Conservation (phyloP, 2,329 filamentous ascomycete species). For the Aspergillus quadrilineatus region DNA sequence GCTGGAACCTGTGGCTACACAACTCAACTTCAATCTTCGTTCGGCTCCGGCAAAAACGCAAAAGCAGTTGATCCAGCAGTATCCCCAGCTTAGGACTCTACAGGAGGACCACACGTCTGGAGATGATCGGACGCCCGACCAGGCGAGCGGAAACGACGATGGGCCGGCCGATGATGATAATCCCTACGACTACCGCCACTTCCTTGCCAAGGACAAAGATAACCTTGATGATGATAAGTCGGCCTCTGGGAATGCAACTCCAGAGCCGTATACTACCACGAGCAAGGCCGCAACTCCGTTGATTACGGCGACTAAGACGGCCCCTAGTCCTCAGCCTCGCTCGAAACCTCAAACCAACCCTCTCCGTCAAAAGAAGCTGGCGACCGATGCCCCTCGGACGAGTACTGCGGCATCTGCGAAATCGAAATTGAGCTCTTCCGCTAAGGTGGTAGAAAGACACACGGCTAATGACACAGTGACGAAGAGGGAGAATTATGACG, state of each 20-base stretch:
- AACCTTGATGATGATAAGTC: constrained; percentile 36
- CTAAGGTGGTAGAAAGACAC: constrained; percentile 13
- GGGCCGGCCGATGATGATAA: constrained; percentile 45
- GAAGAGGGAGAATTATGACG: constrained; percentile 15
- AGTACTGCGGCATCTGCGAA: constrained; percentile 20
- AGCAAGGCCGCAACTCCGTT: constrained; percentile 37
- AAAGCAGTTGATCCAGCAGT: constrained; percentile 63
- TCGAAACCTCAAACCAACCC: constrained; percentile 36
- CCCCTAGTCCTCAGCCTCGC: constrained; percentile 27
- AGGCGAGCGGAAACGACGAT: constrained; percentile 43
- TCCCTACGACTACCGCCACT: constrained; percentile 52
- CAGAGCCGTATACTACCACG: constrained; percentile 34
- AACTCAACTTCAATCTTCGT: constrained; percentile 82
- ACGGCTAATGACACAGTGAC: background rate
- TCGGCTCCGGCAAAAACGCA: constrained; percentile 66
- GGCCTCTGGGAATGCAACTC: constrained; percentile 34
- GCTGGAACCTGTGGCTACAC: constrained; percentile 76
- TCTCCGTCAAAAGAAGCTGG: constrained; percentile 31
- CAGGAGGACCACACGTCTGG: constrained; percentile 34
- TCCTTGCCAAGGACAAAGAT: constrained; percentile 46
- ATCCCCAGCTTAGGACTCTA: constrained; percentile 60
- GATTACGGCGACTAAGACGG: constrained; percentile 29
- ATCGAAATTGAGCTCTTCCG: constrained; percentile 24
- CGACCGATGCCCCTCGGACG: constrained; percentile 22
- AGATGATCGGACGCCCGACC: constrained; percentile 33